Percentiles rank a stretch among this genome's conserved stretches.
phyloP scores from a whole-genome alignment of 257 asterid species.

The Henckelia pumila region DNA sequence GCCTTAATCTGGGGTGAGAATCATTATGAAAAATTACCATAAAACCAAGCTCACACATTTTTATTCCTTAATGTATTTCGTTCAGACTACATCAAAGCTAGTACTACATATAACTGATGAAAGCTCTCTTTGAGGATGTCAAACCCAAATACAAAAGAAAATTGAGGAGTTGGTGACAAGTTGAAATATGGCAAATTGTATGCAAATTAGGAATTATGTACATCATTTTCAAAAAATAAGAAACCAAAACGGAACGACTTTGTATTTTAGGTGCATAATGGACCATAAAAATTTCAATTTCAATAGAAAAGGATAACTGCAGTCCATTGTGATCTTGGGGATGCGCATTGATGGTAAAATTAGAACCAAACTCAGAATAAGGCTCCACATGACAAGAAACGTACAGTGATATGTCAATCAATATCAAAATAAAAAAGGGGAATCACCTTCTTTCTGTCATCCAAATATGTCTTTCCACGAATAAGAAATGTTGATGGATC shows the following conservation, averaged over 20 bases:
- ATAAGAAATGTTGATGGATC: constrained; percentile 86
- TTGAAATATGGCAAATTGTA: no score
- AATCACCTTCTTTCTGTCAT: constrained; percentile 80
- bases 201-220: background rate
- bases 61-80: background rate
- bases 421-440: constrained; percentile 13
- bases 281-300: background rate
- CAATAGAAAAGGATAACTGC: background rate
- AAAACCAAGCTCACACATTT: background rate
- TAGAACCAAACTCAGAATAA: constrained; percentile 9
- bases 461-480: constrained; percentile 91
- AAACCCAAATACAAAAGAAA: background rate
- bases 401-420: constrained; percentile 5
- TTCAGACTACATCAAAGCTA: background rate
- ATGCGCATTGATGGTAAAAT: background rate
- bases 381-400: constrained; percentile 4
- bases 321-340: background rate
- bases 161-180: background rate
- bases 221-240: no score
- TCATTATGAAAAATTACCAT: constrained; percentile 20
- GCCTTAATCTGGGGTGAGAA: constrained; percentile 66
- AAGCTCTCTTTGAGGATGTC: background rate
- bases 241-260: no score
- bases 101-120: background rate
- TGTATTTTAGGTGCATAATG: background rate